Conservation (phyloP, 495 filamentous ascomycete genomes). For the Cudoniella acicularis region DNA sequence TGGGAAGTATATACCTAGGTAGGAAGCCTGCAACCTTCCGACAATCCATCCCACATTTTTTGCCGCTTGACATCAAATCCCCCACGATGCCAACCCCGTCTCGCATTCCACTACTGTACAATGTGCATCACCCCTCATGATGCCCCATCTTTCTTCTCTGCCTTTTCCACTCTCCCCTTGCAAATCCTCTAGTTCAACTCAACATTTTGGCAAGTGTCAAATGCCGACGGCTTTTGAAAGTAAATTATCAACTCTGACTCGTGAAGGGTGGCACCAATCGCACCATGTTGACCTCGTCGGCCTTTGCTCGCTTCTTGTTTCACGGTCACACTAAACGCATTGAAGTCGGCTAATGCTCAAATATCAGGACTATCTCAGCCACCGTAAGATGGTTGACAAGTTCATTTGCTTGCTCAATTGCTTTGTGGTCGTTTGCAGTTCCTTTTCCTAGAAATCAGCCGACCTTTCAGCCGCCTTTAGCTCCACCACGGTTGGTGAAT, state of each 20-base stretch:
- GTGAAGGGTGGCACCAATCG: slow-evolving; percentile 6
- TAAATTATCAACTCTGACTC: not conserved
- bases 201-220: not conserved
- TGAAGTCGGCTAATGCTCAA: not conserved
- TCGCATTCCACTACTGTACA: not conserved
- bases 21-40: not conserved
- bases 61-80: not conserved
- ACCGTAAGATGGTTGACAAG: not conserved
- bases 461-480: not conserved
- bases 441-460: not conserved
- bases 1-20: too few relatives aligned
- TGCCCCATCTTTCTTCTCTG: slow-evolving; percentile 1
- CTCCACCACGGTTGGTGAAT: not conserved
- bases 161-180: slow-evolving; percentile 9
- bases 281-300: not conserved
- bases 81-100: not conserved
- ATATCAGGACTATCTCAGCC: not conserved
- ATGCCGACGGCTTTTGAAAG: slow-evolving; percentile 4
- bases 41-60: not conserved
- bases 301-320: slow-evolving; percentile 1
- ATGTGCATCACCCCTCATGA: not conserved
- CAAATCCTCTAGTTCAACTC: not conserved
- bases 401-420: not conserved
- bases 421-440: not conserved
- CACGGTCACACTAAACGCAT: not conserved